phyloP scores from a whole-genome alignment of 139 green algal genomes.

The Chlorella vulgaris region DNA sequence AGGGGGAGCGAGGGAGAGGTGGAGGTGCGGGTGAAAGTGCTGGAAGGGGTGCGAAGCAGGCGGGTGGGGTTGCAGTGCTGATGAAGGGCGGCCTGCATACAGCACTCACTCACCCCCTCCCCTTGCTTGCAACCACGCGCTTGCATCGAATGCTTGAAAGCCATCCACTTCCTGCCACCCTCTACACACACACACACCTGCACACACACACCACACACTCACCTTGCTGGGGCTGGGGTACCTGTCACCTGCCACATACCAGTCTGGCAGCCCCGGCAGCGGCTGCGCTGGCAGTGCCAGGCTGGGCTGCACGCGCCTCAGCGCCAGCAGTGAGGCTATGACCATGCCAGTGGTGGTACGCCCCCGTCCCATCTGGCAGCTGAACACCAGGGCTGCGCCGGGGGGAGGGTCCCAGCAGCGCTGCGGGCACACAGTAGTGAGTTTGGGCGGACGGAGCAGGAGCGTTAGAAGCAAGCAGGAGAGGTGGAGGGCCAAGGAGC shows the following conservation, averaged over 20 bases:
- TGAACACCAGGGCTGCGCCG: conserved; percentile 88
- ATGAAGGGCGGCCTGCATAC: too few relatives aligned
- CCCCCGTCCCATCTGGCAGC: conserved; percentile 96
- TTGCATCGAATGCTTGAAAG: too few relatives aligned
- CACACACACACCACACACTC: background rate
- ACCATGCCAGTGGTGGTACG: conserved; percentile 95
- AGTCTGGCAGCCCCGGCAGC: conserved; percentile 46
- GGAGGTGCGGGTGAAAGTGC: background rate
- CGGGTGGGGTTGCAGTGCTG: background rate
- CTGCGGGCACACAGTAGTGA: too few relatives aligned
- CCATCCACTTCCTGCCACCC: background rate
- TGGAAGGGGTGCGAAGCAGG: background rate
- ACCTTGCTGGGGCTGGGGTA: conserved; percentile 27
- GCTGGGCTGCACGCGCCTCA: conserved; percentile 48
- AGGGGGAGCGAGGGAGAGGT: background rate
- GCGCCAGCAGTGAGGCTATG: conserved; percentile 84
- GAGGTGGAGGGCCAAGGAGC: too few relatives aligned
- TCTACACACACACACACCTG: background rate
- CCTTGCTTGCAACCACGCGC: too few relatives aligned
- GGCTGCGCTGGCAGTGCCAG: conserved; percentile 33
- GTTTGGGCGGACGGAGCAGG: too few relatives aligned
- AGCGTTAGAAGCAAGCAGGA: background rate
- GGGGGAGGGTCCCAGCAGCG: conserved; percentile 65
- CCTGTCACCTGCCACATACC: conserved; percentile 37
- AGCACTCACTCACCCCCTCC: too few relatives aligned